Evolutionary conservation across 2,329 filamentous ascomycete species (phyloP).

Genomic region (Gnomoniopsis sp.): DNA sequence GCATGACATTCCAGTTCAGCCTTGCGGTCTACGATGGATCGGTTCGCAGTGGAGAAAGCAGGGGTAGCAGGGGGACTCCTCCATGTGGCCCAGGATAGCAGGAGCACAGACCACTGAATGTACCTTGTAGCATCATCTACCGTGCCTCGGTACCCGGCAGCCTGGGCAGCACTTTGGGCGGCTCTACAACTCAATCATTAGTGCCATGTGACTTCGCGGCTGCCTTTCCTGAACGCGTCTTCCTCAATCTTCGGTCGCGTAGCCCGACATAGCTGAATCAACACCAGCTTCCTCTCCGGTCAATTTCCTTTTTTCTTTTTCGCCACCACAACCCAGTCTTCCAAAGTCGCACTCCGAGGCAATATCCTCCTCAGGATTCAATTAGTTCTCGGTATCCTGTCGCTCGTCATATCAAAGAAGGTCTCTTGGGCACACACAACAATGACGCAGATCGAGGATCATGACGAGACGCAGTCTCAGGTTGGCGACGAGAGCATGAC

Average conservation of each 20-base stretch:
- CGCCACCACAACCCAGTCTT: background rate
- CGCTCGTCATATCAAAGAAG: background rate
- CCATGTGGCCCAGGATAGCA: background rate
- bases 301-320: too few relatives aligned
- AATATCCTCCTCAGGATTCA: background rate
- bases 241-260: background rate
- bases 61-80: background rate
- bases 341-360: background rate
- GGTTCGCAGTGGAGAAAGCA: background rate
- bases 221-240: background rate
- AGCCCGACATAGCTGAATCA: background rate
- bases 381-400: background rate
- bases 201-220: constrained; percentile 5
- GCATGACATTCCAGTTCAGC: background rate
- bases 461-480: constrained; percentile 59
- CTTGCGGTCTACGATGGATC: background rate
- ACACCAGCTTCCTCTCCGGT: background rate
- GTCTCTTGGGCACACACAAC: background rate
- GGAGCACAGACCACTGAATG: background rate
- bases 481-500: constrained; percentile 67
- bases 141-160: too few relatives aligned
- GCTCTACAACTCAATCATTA: too few relatives aligned
- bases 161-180: too few relatives aligned
- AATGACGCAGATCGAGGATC: constrained; percentile 55
- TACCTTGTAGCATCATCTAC: background rate